Base-by-base conservation (phyloP, 768 basidiomycete species). In the Termitomyces sp. region DNA sequence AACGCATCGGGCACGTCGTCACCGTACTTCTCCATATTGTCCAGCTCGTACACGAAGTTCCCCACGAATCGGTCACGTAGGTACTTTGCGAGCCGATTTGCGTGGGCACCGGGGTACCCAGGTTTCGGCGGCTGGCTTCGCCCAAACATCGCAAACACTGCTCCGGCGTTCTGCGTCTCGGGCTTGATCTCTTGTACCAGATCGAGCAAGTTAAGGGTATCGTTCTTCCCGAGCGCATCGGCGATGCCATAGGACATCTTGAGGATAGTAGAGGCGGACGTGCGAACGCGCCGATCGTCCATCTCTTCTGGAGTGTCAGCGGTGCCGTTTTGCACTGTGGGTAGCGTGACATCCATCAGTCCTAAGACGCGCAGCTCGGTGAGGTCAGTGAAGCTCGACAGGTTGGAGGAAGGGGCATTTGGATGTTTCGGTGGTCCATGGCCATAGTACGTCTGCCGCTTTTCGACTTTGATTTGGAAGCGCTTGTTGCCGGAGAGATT, bases 401-500 rank as follows among this genome's bases (percentile, higher is more conserved):
- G 16, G n/a, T 60, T 60, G 23, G 36, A 12, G 13, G 59, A 55
- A 4, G 53, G 59, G 2, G 59, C 59, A 9, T 56, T 20, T 64
- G 53, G 23, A 59, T 59, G 63, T 66, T 70, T 69, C 66, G 57
- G 71, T 73, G 64, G 44, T 4, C 28, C 33, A 33, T 59, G 58
- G 13, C 52, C 52, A 16, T 55, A 55, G 33, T 59, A 59, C 18
- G 54, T 60, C 54, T 60, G 59, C 20, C 76, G 62, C 61, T 61
- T 65, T 2, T 64, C 68, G 18, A 57, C 87, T 72, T 93, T 96
- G 79, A 99, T 98, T 74, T 94, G 93, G 4, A 99, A 80, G 10
- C 91, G 86, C 71, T 97, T 96, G 77, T 99, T 99, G 5, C 97
- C 97, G 0, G 97, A 98, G 48, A 98, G 73, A 68, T 98, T 98